Evolutionary conservation across 352 stramenopile genomes (phyloP), one percentile per base, ranked within the genome.

Genomic region (Globisporangium solare): DNA sequence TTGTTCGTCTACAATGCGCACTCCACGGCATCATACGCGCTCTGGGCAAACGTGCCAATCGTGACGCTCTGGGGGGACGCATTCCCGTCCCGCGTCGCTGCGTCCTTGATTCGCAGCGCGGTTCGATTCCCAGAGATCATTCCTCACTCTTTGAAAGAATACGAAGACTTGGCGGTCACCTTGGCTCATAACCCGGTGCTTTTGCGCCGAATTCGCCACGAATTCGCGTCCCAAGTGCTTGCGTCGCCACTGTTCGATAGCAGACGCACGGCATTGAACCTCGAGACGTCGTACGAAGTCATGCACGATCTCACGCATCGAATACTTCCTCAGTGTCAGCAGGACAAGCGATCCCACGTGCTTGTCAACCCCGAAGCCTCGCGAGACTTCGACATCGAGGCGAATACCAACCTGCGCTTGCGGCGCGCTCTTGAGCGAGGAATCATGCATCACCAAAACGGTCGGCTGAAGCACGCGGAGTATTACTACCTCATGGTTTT

Each of bases 1-100:
- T 97, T 93, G 14, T 83, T 97, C 45, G 68, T 95, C 8, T 99
- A 98, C 73, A 97, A 94, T 43, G 95, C 95, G n/a, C 96, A 98
- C 63, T 98, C 94, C 13, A 97, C 96, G 2, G 95, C 92, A 15
- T 76, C 82, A 17, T 95, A 98, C 56, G 83, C 85, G 18, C 70
- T 98, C 0, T 97, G 80, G 73, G 73, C 84, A 1, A 79, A 88
- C 49, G 70, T 98, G 8, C 94, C 95, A 1, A 73, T 98, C 39
- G 68, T 98, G 21, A 96, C 92, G 13, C 51, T 96, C 24, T 83
- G 86, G 71, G 81, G 86, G 15, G 64, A 89, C 18, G 64, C 69
- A 0, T 94, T 96, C 37, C 73, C 80, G 1, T 87, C 75, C 6
- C 86, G 86, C 10, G 83, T 94, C 6, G 83, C 85, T 5, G 77